Conservation (phyloP, 257 asterid species). For the Echites panduratus region DNA sequence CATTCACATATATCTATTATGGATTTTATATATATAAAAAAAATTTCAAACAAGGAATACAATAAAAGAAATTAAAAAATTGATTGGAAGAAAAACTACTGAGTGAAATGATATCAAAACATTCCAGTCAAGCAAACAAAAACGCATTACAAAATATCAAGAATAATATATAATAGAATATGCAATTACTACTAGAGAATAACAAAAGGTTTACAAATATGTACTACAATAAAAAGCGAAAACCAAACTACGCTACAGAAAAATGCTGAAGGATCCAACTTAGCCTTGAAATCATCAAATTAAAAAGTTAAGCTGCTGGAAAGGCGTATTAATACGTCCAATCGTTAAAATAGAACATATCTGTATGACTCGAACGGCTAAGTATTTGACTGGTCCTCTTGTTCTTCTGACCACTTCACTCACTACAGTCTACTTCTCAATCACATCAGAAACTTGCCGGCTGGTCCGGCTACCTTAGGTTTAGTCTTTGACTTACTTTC, state of each 20-base stretch:
- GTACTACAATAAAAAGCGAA: not conserved
- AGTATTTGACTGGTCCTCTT: not conserved
- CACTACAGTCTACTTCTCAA: not conserved
- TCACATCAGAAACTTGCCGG: conserved; percentile 7
- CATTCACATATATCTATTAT: too few species aligned
- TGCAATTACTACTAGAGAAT: not conserved
- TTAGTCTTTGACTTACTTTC: not conserved
- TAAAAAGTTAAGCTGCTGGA: not conserved
- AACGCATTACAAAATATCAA: not conserved
- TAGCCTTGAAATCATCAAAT: conserved; percentile 3
- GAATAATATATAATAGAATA: too few species aligned
- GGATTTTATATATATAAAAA: too few species aligned
- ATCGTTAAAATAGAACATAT: not conserved
- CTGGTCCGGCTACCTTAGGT: not conserved
- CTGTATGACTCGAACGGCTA: not conserved
- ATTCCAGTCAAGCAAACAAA: not conserved
- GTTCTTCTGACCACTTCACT: not conserved
- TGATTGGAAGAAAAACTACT: too few species aligned
- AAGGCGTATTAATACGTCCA: not conserved
- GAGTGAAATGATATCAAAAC: not conserved
- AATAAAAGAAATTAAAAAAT: too few species aligned
- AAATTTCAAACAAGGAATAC: too few species aligned
- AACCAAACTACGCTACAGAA: not conserved
- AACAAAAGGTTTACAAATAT: not conserved
- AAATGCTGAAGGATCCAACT: not conserved